Evolutionary conservation across 2,329 filamentous ascomycete genomes (phyloP), one percentile per base, ranked within the genome.

Genomic region (Fusarium continuum): DNA sequence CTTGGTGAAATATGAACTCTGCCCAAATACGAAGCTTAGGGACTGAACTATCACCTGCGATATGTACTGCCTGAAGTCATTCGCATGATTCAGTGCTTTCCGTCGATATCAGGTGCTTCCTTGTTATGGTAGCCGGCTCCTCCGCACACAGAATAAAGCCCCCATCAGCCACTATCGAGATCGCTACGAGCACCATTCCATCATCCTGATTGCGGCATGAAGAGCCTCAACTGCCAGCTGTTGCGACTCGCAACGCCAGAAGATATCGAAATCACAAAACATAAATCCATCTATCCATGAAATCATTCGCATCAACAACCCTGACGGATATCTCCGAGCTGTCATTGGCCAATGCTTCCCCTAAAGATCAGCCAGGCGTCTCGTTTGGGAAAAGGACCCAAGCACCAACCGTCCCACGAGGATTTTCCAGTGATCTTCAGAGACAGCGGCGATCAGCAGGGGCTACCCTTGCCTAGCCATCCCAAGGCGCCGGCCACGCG

Each of bases 361-460:
- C 51, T 29, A 44, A 51, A 47, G 62, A 66, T 66, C 62, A 63
- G 34, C 62, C 38, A 68, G 64, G 44, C 54, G 44, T 57, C 62
- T 60, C 45, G 40, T 55, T 64, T 55, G 35, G 57, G 60, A 31
- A 53, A 38, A 53, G 26, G 31, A 50, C 52, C 47, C 52, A 49
- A 53, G 44, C 35, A 49, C 52, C 49, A 39, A 57, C 46, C 46
- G 19, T 52, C 51, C 69, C 69, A 70, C 62, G 69, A 69, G 61
- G 64, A 62, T 68, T 69, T 60, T 63, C 65, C 63, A 68, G 63
- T 70, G 69, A 71, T 71, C 69, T 71, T 70, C 69, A 66, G 46
- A 60, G 61, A 58, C 62, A 57, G 67, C 55, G 70, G 60, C 70
- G 70, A 72, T 72, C 70, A 64, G 61, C 68, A 71, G 67, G 70